phyloP scores from a whole-genome alignment of 2,329 filamentous ascomycete species.

The Claviceps pusilla region DNA sequence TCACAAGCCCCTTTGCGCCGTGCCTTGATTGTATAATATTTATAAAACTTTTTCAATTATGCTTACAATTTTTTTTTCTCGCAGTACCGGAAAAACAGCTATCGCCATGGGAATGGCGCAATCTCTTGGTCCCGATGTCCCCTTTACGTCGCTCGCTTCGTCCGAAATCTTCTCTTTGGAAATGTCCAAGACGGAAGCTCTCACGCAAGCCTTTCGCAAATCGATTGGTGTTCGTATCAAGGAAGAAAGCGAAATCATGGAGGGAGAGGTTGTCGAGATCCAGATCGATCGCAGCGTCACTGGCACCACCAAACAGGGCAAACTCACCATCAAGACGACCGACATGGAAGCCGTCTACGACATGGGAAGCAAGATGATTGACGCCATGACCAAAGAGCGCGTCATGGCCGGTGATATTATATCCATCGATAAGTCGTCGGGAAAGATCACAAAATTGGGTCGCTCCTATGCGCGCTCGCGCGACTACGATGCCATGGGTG shows the following conservation, averaged over 20 bases:
- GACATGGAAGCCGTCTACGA: slow-evolving; percentile 99
- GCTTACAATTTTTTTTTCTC: neutral
- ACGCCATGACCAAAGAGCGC: slow-evolving; percentile 98
- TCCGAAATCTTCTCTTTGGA: slow-evolving; percentile 97
- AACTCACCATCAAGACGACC: slow-evolving; percentile 97
- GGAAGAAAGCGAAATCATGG: slow-evolving; percentile 97
- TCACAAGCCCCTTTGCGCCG: neutral
- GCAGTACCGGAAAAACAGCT: slow-evolving; percentile 89
- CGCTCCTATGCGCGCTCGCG: slow-evolving; percentile 86
- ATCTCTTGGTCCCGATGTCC: slow-evolving; percentile 82
- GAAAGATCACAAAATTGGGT: slow-evolving; percentile 94
- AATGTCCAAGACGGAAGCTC: slow-evolving; percentile 97
- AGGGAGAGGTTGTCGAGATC: slow-evolving; percentile 97
- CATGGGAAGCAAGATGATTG: slow-evolving; percentile 99
- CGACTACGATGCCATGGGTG: slow-evolving; percentile 98
- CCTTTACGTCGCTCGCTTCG: slow-evolving; percentile 88
- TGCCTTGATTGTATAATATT: neutral
- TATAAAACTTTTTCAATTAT: neutral
- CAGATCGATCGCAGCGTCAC: slow-evolving; percentile 96
- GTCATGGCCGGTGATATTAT: slow-evolving; percentile 98
- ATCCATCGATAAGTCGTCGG: slow-evolving; percentile 94
- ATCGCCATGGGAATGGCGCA: slow-evolving; percentile 99
- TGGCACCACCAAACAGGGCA: slow-evolving; percentile 92
- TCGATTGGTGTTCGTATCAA: slow-evolving; percentile 97
- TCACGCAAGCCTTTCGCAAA: slow-evolving; percentile 97